Conservation (phyloP, 108 stramenopile genomes). For the Cyclotella kingstonii region DNA sequence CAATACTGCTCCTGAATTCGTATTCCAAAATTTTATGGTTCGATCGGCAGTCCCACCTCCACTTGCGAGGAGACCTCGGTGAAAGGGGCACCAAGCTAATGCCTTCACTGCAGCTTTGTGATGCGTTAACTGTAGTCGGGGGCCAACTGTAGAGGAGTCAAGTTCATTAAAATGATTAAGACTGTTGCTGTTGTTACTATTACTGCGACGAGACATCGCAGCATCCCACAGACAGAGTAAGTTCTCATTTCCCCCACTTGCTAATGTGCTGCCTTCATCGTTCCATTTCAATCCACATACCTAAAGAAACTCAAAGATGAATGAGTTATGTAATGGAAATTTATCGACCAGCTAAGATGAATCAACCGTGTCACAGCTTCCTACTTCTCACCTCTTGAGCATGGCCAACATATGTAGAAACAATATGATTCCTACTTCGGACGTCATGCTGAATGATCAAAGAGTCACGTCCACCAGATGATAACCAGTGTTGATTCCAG, state of each 20-base stretch:
- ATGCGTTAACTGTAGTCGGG: constrained; percentile 78
- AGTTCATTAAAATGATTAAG: not conserved
- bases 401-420: constrained; percentile 64
- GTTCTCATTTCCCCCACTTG: constrained; percentile 99
- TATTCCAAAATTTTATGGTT: constrained; percentile 99
- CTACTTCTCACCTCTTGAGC: constrained; percentile 70
- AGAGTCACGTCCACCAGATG: constrained; percentile 88
- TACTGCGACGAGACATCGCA: constrained; percentile 50
- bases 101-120: constrained; percentile 98
- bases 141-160: constrained; percentile 34
- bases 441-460: constrained; percentile 95
- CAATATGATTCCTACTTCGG: constrained; percentile 64
- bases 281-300: constrained; percentile 89
- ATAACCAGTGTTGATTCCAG: constrained; percentile 94
- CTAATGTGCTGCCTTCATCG: constrained; percentile 90
- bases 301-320: constrained; percentile 27
- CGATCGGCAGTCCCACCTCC: constrained; percentile 98
- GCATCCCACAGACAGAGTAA: constrained; percentile 97
- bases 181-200: not conserved
- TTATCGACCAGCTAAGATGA: not conserved
- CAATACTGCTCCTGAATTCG: constrained; percentile 88
- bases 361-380: not conserved
- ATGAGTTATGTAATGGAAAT: no score
- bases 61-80: constrained; percentile 92
- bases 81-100: constrained; percentile 97